A percentile compares a stretch with the other conserved stretches of the same genome.
Conservation (phyloP, 2,329 filamentous ascomycete species). For the Trichoderma atroviride region DNA sequence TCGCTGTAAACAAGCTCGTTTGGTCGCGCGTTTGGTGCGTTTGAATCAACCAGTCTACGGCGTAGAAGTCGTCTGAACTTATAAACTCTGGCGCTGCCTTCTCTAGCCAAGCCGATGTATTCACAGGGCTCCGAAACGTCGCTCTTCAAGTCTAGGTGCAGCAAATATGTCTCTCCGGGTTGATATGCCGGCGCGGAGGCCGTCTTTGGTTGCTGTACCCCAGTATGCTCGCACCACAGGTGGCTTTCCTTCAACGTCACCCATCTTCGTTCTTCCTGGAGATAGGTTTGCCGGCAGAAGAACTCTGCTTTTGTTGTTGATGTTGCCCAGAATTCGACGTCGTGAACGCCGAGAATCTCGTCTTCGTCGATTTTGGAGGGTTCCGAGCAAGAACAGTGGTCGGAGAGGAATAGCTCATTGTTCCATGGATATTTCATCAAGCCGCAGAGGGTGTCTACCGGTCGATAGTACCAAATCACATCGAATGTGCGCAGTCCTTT, state of each 20-base stretch:
- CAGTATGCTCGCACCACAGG: slow-evolving; percentile 52
- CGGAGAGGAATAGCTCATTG: slow-evolving; percentile 76
- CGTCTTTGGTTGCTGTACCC: slow-evolving; percentile 23
- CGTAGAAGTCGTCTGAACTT: slow-evolving; percentile 57
- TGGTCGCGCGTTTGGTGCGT: slow-evolving; percentile 37
- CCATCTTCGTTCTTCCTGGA: slow-evolving; percentile 63
- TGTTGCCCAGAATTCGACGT: slow-evolving; percentile 59
- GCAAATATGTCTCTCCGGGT: slow-evolving; percentile 64
- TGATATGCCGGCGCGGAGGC: slow-evolving; percentile 39
- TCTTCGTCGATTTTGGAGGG: slow-evolving; percentile 50
- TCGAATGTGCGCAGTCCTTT: slow-evolving; percentile 53
- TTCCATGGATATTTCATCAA: slow-evolving; percentile 67
- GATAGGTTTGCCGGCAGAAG: slow-evolving; percentile 73
- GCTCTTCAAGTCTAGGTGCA: slow-evolving; percentile 36
- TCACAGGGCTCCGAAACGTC: slow-evolving; percentile 62
- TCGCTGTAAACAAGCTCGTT: slow-evolving; percentile 66
- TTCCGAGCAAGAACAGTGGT: slow-evolving; percentile 71
- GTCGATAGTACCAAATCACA: slow-evolving; percentile 74
- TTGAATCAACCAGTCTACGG: slow-evolving; percentile 46
- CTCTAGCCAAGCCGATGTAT: slow-evolving; percentile 45
- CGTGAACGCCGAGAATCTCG: slow-evolving; percentile 60
- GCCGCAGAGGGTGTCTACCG: slow-evolving; percentile 70
- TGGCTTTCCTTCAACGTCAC: slow-evolving; percentile 59
- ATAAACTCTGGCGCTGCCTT: slow-evolving; percentile 30
- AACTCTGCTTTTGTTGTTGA: slow-evolving; percentile 54